phyloP scores from a whole-genome alignment of 371 early-diverging fungal genomes.

The Parasitella parasitica region DNA sequence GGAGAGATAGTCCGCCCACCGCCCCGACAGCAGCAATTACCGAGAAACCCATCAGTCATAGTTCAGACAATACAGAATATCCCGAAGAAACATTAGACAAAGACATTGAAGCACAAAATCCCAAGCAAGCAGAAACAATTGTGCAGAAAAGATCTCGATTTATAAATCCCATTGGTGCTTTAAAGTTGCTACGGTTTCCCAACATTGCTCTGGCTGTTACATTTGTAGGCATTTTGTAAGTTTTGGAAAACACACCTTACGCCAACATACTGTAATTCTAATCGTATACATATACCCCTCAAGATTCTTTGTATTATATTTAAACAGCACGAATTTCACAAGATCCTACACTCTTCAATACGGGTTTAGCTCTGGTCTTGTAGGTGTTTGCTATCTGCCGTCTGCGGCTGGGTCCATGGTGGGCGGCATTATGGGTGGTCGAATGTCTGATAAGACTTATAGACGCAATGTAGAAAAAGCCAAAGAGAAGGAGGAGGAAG shows the following conservation, averaged over 20 bases:
- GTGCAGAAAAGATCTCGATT: conserved; percentile 1
- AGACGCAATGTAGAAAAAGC: conserved; percentile 22
- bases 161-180: conserved; percentile 37
- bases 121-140: not conserved
- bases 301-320: conserved; percentile 34
- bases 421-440: conserved; percentile 37
- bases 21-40: not conserved
- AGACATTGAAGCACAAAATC: conserved; percentile 1
- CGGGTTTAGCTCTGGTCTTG: conserved; percentile 25
- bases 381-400: conserved; percentile 40
- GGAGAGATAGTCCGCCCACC: conserved; percentile 4
- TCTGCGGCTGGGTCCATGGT: conserved; percentile 31
- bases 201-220: conserved; percentile 33
- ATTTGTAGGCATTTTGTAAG: conserved; percentile 42
- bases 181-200: conserved; percentile 25
- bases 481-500: conserved; percentile 8
- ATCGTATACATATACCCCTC: too few relatives aligned
- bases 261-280: too few relatives aligned
- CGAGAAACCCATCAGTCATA: not conserved
- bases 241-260: not conserved
- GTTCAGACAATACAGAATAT: not conserved
- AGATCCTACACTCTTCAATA: conserved; percentile 37
- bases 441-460: conserved; percentile 33
- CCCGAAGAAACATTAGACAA: not conserved
- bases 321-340: conserved; percentile 35